Evolutionary conservation across 305 asterid genomes (phyloP).

Genomic region (Rubia tinctorum): DNA sequence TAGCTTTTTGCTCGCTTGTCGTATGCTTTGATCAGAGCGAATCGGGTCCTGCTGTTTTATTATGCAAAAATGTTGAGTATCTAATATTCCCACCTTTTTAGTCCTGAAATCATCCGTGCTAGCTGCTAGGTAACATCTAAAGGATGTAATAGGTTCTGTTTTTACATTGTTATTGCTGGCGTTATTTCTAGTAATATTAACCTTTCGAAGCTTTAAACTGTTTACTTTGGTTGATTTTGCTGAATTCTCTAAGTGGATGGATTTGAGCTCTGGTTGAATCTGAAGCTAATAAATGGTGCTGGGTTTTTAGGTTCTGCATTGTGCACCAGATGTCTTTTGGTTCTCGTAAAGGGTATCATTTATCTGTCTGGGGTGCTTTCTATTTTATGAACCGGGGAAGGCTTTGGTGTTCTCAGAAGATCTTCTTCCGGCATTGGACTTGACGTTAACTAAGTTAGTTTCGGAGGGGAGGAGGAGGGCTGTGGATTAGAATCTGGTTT

Average conservation of each 20-base stretch:
- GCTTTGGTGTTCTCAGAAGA: slow-evolving; percentile 57
- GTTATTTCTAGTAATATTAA: not conserved
- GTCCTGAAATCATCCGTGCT: not conserved
- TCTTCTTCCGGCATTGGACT: slow-evolving; percentile 79
- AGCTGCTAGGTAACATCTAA: not conserved
- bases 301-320: slow-evolving; percentile 41
- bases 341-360: slow-evolving; percentile 58
- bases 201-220: not conserved
- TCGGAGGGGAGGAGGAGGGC: slow-evolving; percentile 19
- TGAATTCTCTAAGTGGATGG: not conserved
- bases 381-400: slow-evolving; percentile 69
- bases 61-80: not conserved
- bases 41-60: not conserved
- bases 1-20: not conserved
- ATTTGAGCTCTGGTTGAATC: not conserved
- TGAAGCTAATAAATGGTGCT: slow-evolving; percentile 20
- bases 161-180: not conserved
- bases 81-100: not conserved
- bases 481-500: slow-evolving; percentile 25
- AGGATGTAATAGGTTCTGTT: not conserved
- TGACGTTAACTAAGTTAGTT: slow-evolving; percentile 30
- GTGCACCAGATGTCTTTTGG: slow-evolving; percentile 95
- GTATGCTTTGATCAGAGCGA: not conserved
- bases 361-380: slow-evolving; percentile 54
- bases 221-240: not conserved